These are phyloP conservation scores for button mushroom (Agaricus bisporus) DNA, from an alignment of 768 basidiomycete genomes.

Conservation along the genomic window DNA sequence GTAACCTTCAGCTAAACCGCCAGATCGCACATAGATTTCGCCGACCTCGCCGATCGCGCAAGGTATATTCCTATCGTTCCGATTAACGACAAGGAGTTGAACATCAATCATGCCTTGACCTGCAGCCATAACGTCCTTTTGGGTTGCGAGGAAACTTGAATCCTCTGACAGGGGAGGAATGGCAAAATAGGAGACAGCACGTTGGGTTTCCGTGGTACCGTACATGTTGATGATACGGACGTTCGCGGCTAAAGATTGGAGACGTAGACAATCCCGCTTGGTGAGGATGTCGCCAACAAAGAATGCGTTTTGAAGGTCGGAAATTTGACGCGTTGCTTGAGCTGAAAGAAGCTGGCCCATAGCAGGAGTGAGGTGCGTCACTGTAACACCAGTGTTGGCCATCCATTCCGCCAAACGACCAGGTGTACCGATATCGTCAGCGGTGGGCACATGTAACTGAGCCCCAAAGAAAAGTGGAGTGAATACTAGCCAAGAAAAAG, in stretches of 20 bases:
- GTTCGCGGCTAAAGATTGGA: constrained; percentile 89
- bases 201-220: constrained; percentile 98
- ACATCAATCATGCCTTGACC: constrained; percentile 98
- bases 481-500: constrained; percentile 61
- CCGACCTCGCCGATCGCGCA: constrained; percentile 97
- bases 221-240: constrained; percentile 99
- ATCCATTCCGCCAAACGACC: constrained; percentile 98
- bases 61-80: constrained; percentile 73
- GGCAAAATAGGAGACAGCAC: constrained; percentile 94
- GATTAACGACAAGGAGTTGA: constrained; percentile 93
- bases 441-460: constrained; percentile 89
- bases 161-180: constrained; percentile 83
- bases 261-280: constrained; percentile 92
- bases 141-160: constrained; percentile 83
- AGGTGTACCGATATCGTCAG: constrained; percentile 95
- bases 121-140: constrained; percentile 98
- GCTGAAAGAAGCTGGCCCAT: constrained; percentile 97
- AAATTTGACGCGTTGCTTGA: constrained; percentile 76
- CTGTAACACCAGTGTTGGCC: constrained; percentile 82
- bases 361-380: constrained; percentile 97
- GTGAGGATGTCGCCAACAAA: constrained; percentile 99
- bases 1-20: constrained; percentile 94
- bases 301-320: constrained; percentile 84
- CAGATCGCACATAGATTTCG: constrained; percentile 96
- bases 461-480: constrained; percentile 98